Conservation (phyloP, 2,329 filamentous ascomycete genomes). For the Aspergillus sp. region DNA sequence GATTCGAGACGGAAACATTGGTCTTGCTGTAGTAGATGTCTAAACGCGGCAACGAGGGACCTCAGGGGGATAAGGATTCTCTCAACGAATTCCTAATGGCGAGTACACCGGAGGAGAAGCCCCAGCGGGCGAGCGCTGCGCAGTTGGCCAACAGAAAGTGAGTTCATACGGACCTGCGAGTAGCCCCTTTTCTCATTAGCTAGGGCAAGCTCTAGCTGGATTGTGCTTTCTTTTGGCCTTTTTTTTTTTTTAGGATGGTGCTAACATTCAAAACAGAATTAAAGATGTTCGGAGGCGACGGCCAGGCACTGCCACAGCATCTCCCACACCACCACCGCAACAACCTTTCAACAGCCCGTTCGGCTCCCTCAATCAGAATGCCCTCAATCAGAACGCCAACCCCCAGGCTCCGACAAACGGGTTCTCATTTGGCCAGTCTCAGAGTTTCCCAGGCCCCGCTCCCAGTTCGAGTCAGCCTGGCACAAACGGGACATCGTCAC, state of each 20-base stretch:
- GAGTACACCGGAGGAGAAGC: constrained; percentile 39
- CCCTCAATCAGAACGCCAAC: constrained; percentile 16
- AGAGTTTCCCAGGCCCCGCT: constrained; percentile 27
- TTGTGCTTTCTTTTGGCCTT: not conserved
- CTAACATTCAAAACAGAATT: constrained; percentile 10
- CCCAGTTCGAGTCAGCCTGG: constrained; percentile 14
- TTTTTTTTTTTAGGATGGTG: not conserved
- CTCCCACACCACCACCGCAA: constrained; percentile 9
- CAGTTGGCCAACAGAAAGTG: constrained; percentile 51
- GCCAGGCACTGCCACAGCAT: constrained; percentile 13
- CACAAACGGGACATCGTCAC: constrained; percentile 19
- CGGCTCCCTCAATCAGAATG: constrained; percentile 23
- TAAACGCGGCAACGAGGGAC: constrained; percentile 32
- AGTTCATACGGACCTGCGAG: constrained; percentile 28
- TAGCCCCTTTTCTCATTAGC: not conserved
- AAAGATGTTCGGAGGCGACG: constrained; percentile 22
- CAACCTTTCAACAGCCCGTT: constrained; percentile 21
- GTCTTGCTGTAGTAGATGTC: constrained; percentile 24
- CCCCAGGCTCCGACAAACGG: constrained; percentile 20
- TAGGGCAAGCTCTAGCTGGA: too few relatives aligned
- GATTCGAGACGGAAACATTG: not conserved
- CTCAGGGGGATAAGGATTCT: constrained; percentile 29
- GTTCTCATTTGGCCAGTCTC: constrained; percentile 30
- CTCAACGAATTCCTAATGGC: constrained; percentile 30
- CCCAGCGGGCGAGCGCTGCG: constrained; percentile 47